Percentiles rank a stretch among this genome's conserved stretches.
These are phyloP conservation scores for Pichia sp. DNA, from an alignment of 1,139 yeast species.

Conservation along the genomic window DNA sequence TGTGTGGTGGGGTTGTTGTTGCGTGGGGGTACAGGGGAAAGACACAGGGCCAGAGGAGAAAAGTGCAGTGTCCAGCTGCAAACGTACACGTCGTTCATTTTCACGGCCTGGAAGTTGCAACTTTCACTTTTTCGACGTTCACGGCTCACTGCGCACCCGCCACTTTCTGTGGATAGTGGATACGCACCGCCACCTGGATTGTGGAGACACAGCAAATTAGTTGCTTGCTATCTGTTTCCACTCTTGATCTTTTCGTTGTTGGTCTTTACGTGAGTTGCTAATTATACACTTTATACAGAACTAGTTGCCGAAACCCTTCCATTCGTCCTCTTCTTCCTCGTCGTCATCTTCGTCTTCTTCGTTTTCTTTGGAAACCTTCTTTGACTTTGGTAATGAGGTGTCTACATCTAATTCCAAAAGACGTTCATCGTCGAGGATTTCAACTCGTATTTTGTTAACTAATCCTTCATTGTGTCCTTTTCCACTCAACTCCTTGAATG, in stretches of 20 bases:
- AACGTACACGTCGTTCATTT: background rate
- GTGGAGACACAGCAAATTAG: no score
- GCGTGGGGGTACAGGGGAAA: no score
- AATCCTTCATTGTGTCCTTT: slow-evolving; percentile 60
- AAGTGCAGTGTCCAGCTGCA: background rate
- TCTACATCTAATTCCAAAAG: slow-evolving; percentile 66
- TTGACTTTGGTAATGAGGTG: slow-evolving; percentile 36
- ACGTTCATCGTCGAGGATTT: slow-evolving; percentile 64
- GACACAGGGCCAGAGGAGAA: no score
- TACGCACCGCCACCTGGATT: no score
- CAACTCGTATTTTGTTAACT: slow-evolving; percentile 62
- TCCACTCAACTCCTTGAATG: slow-evolving; percentile 54
- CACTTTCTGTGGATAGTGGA: no score
- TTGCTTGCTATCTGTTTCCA: no score
- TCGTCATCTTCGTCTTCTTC: slow-evolving; percentile 35
- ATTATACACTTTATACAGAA: no score
- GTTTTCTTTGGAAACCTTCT: slow-evolving; percentile 27
- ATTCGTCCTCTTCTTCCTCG: slow-evolving; percentile 39
- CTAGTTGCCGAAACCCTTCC: slow-evolving; percentile 31
- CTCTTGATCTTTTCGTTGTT: no score
- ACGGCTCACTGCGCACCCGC: no score
- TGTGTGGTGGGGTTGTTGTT: background rate
- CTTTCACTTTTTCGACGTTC: no score
- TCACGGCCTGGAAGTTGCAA: background rate
- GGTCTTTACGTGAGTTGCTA: no score